Percentiles rank a stretch among this genome's conserved stretches.
Evolutionary conservation across 192 early-diverging fungal species (phyloP).

Genomic region (Obelidium mucronatum): DNA sequence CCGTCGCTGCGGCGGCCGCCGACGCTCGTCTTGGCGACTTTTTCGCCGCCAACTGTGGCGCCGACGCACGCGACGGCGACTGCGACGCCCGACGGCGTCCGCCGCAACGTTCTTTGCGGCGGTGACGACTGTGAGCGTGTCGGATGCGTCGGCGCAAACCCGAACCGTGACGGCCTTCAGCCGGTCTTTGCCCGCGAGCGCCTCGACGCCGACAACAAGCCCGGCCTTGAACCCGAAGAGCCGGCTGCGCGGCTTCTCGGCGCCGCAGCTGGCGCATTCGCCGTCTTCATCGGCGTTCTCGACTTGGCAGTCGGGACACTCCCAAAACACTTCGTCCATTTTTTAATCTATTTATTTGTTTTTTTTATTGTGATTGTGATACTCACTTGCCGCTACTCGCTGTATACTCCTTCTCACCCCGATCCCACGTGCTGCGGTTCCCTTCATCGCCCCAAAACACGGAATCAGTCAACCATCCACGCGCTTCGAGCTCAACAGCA

Average conservation of each 20-base stretch:
- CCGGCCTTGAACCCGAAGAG: slow-evolving; percentile 23
- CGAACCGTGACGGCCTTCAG: neutral
- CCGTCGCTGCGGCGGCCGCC: slow-evolving; percentile 24
- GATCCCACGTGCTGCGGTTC: slow-evolving; percentile 37
- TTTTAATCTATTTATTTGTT: too few species aligned
- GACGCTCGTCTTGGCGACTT: slow-evolving; percentile 21
- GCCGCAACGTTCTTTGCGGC: slow-evolving; percentile 23
- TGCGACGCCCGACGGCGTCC: slow-evolving; percentile 6
- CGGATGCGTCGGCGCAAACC: neutral
- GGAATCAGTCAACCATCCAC: slow-evolving; percentile 65
- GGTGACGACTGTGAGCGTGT: slow-evolving; percentile 29
- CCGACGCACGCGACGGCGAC: slow-evolving; percentile 25
- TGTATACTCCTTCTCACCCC: slow-evolving; percentile 4
- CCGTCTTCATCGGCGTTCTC: slow-evolving; percentile 24
- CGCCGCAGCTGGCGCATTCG: slow-evolving; percentile 35
- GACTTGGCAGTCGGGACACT: slow-evolving; percentile 19
- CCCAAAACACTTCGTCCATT: slow-evolving; percentile 33
- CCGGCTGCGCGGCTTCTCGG: slow-evolving; percentile 11
- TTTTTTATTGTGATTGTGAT: too few species aligned
- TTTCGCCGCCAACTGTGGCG: slow-evolving; percentile 29
- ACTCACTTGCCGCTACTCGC: too few species aligned
- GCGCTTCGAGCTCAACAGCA: slow-evolving; percentile 55
- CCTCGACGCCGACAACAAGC: slow-evolving; percentile 19
- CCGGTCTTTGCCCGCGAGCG: slow-evolving; percentile 18
- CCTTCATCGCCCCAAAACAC: slow-evolving; percentile 65